Evolutionary conservation across 139 green algal genomes (phyloP).

Genomic region (Yamagishiella unicocca): DNA sequence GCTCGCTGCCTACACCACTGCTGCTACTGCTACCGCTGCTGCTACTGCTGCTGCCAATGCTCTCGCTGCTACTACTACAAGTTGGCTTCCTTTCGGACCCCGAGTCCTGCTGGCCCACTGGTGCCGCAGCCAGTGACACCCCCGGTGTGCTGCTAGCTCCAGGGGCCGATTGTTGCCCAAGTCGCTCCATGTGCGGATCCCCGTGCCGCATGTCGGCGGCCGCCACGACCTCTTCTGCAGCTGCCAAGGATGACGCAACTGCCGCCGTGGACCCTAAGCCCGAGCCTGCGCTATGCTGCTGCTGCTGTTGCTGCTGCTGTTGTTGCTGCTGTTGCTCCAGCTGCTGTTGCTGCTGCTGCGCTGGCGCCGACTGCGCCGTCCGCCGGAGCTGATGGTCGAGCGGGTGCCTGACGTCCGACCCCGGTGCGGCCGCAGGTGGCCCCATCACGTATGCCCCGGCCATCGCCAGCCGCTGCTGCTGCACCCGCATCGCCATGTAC

Average conservation of each 20-base stretch:
- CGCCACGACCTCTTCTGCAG: too few relatives aligned
- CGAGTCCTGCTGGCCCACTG: not conserved
- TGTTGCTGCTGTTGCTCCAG: not conserved
- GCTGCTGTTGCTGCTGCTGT: not conserved
- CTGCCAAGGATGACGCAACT: too few relatives aligned
- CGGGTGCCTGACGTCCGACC: not conserved
- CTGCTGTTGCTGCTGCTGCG: not conserved
- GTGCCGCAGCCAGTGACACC: not conserved
- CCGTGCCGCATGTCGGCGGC: too few relatives aligned
- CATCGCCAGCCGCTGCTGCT: not conserved
- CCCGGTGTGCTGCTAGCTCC: too few relatives aligned
- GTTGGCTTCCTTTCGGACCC: not conserved
- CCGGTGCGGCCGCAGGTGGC: too few relatives aligned
- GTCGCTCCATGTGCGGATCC: too few relatives aligned
- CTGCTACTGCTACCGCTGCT: not conserved
- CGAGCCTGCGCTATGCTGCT: too few relatives aligned
- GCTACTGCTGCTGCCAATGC: not conserved
- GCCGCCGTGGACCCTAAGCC: too few relatives aligned
- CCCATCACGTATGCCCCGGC: too few relatives aligned
- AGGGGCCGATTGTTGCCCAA: not conserved
- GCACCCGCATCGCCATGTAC: not conserved
- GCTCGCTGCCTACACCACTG: too few relatives aligned
- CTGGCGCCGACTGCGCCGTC: not conserved
- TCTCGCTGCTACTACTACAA: not conserved
- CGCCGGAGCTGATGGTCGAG: not conserved